Evolutionary conservation across 176 grass and related monocot species (phyloP), one percentile per base, ranked within the genome.

Genomic region (Zoysia pacifica): DNA sequence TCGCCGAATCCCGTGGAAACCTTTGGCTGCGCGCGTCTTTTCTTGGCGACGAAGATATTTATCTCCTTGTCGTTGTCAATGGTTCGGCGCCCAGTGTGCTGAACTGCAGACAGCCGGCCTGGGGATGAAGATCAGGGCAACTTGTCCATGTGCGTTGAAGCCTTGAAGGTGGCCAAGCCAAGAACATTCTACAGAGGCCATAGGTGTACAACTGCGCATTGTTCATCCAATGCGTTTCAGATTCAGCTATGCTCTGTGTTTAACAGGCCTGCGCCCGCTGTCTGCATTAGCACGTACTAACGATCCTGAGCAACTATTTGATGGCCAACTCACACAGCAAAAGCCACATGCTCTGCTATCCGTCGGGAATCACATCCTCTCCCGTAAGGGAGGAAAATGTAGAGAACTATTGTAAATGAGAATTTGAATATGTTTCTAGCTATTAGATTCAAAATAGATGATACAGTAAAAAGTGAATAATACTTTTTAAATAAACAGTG

Each of bases 1-100:
- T 79, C 39, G 76, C 38, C 65, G 56, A 79, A 68, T 46, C 43
- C 5, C 54, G 64, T 55, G 65, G 64, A 79, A 69, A 74, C 39
- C 51, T 36, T 64, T 63, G 44, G 42, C 58, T 18, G 9, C 53
- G 38, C 58, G 63, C 13, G 38, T 37, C 38, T 67, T 62, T 62
- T 62, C 59, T 62, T 62, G 59, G 63, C 36, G 42, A 42, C 63
- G 40, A 37, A 41, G 63, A 5, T 41, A 5, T 67, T 65, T 65
- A 65, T 67, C 38, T 41, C 62, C 19, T 67, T n/a, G 53, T 56
- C 38, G 15, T 13, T 65, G 11, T 37, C 12, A 15, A 12, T 15
- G 5, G 63, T 65, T 64, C 62, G 36, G 62, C 10, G 14, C 36
- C 62, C 11, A 64, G 37, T 65, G 12, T 7, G 61, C 13, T 18